Conservation (phyloP, 2,329 filamentous ascomycete species). For the Neodidymelliopsis sp. region DNA sequence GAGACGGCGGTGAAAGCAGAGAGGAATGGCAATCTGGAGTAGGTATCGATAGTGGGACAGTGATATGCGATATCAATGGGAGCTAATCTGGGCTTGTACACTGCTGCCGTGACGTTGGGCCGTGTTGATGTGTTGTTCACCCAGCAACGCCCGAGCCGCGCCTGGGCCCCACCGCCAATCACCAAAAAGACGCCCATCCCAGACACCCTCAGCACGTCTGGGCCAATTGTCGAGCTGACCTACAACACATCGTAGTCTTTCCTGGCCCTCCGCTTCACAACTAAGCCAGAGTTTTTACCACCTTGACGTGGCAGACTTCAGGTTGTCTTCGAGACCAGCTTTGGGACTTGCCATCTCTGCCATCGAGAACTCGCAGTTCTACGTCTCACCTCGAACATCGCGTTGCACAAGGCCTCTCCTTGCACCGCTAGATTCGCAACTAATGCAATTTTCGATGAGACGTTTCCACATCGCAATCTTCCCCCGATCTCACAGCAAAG, state of each 20-base stretch:
- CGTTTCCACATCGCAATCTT: background rate
- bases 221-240: background rate
- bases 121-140: slow-evolving; percentile 5
- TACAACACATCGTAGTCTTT: background rate
- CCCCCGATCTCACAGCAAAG: background rate
- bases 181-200: background rate
- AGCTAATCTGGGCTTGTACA: slow-evolving; percentile 8
- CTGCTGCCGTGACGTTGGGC: slow-evolving; percentile 12
- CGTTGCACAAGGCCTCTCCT: slow-evolving; percentile 12
- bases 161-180: slow-evolving; percentile 1
- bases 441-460: background rate
- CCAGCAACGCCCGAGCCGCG: slow-evolving; percentile 1
- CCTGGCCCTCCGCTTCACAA: too few species aligned
- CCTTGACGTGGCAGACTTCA: too few species aligned
- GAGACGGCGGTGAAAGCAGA: background rate
- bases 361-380: background rate
- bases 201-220: background rate
- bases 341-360: background rate
- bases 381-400: background rate
- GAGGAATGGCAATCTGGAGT: background rate
- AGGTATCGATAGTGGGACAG: slow-evolving; percentile 17
- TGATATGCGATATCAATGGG: slow-evolving; percentile 6
- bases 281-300: too few species aligned
- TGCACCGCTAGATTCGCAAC: slow-evolving; percentile 6
- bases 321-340: too few species aligned